phyloP scores from a whole-genome alignment of 1,284 basidiomycete genomes.

The Xerocomus minutiporus region DNA sequence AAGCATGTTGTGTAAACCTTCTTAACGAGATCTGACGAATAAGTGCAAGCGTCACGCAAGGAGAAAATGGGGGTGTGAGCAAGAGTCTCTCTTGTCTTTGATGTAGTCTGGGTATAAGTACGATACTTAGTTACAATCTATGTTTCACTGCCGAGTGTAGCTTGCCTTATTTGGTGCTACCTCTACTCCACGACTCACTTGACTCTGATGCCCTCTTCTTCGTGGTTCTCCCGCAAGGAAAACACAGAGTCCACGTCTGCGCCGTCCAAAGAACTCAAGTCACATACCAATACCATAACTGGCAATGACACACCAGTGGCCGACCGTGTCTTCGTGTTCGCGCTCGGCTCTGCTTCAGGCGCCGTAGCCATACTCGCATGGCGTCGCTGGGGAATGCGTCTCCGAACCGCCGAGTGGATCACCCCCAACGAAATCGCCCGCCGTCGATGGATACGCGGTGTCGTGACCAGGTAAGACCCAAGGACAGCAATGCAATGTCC shows the following conservation, averaged over 20 bases:
- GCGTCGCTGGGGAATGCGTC: conserved; percentile 53
- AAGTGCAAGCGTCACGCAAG: too few relatives aligned
- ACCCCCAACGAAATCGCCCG: conserved; percentile 53
- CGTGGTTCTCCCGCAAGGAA: conserved; percentile 11
- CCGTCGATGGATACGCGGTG: conserved; percentile 63
- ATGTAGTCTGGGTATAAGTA: too few relatives aligned
- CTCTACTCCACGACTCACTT: too few relatives aligned
- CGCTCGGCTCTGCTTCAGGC: conserved; percentile 42
- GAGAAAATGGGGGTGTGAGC: too few relatives aligned
- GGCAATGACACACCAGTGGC: not conserved
- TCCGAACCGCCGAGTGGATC: conserved; percentile 61
- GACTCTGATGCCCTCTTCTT: not conserved
- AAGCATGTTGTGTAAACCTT: too few relatives aligned
- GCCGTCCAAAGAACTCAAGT: not conserved
- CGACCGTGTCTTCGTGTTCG: conserved; percentile 30
- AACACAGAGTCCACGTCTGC: not conserved
- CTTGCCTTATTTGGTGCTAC: too few relatives aligned
- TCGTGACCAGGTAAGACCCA: conserved; percentile 61
- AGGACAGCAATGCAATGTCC: not conserved
- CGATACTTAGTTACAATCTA: too few relatives aligned
- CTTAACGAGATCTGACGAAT: too few relatives aligned
- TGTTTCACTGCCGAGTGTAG: too few relatives aligned
- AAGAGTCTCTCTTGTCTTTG: too few relatives aligned
- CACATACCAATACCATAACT: not conserved
- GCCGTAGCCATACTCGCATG: conserved; percentile 41